Evolutionary conservation across 139 green algal genomes (phyloP).

Genomic region (Micractinium sp.): DNA sequence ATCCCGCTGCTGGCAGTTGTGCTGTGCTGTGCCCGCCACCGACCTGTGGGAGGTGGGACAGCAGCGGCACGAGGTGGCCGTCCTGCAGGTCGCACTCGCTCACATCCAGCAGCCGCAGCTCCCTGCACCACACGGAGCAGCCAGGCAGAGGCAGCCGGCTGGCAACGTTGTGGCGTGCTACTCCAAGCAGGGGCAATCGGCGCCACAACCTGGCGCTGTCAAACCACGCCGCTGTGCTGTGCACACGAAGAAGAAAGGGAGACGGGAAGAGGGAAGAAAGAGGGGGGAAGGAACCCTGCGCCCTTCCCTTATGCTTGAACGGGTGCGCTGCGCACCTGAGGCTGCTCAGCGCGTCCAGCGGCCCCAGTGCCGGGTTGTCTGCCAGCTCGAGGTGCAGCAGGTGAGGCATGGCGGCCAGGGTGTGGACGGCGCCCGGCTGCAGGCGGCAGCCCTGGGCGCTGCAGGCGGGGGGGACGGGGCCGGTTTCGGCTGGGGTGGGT

Average conservation of each 20-base stretch:
- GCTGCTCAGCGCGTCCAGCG: not conserved
- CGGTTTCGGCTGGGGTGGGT: not conserved
- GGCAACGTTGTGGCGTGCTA: no score
- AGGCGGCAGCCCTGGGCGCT: constrained; percentile 10
- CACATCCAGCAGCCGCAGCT: not conserved
- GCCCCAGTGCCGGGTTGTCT: not conserved
- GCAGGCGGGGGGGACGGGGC: not conserved
- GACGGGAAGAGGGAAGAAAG: no score
- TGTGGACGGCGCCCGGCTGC: not conserved
- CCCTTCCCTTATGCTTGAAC: not conserved
- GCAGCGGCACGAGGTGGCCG: not conserved
- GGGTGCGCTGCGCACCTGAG: not conserved
- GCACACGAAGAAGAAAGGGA: not conserved
- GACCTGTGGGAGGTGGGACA: not conserved
- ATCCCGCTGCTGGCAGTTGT: not conserved
- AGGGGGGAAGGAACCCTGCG: no score
- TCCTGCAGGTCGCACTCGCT: constrained; percentile 5
- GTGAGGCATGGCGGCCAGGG: not conserved
- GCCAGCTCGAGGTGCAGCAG: not conserved
- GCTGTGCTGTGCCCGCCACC: not conserved
- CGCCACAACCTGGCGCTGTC: not conserved
- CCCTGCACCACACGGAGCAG: not conserved
- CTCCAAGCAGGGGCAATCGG: not conserved
- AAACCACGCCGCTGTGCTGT: no score
- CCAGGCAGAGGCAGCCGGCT: not conserved